Conservation (phyloP, 352 stramenopile species). For the Globisporangium megalacanthum region DNA sequence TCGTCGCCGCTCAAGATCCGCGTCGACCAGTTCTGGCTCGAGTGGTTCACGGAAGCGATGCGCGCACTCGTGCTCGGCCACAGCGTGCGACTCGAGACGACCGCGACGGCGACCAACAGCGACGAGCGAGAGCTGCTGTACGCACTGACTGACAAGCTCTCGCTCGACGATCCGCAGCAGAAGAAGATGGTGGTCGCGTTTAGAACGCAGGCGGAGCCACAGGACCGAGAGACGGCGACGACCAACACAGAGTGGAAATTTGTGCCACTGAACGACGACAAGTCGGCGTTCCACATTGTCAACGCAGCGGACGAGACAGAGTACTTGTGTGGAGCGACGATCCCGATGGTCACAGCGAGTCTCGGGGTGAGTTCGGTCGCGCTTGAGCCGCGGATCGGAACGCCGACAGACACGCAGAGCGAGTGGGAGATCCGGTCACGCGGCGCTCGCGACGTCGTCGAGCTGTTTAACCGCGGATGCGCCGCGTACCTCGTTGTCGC, state of each 20-base stretch:
- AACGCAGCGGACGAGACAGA: conserved; percentile 6
- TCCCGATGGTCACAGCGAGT: background rate
- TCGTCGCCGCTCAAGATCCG: conserved; percentile 7
- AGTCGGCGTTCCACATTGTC: conserved; percentile 8
- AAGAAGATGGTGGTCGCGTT: conserved; percentile 7
- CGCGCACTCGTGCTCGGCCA: conserved; percentile 8
- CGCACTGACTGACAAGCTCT: background rate
- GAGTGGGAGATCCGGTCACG: conserved; percentile 4
- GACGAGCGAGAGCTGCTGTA: conserved; percentile 1
- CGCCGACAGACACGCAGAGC: background rate
- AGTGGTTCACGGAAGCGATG: conserved; percentile 5
- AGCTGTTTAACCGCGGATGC: conserved; percentile 1
- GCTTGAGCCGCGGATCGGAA: background rate
- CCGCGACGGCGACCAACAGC: background rate
- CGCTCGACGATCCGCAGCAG: background rate
- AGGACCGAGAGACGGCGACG: too few relatives aligned
- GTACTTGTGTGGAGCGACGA: conserved; percentile 2
- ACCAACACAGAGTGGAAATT: conserved; percentile 1
- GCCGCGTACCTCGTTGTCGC: conserved; percentile 4
- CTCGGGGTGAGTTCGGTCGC: background rate
- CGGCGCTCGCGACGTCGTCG: conserved; percentile 3
- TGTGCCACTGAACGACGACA: conserved; percentile 2
- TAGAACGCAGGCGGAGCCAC: background rate
- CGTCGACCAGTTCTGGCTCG: conserved; percentile 9
- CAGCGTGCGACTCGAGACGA: background rate